Evolutionary conservation across 2,329 filamentous ascomycete species (phyloP), one percentile per base, ranked within the genome.

Genomic region (Penicillium vulpinum): DNA sequence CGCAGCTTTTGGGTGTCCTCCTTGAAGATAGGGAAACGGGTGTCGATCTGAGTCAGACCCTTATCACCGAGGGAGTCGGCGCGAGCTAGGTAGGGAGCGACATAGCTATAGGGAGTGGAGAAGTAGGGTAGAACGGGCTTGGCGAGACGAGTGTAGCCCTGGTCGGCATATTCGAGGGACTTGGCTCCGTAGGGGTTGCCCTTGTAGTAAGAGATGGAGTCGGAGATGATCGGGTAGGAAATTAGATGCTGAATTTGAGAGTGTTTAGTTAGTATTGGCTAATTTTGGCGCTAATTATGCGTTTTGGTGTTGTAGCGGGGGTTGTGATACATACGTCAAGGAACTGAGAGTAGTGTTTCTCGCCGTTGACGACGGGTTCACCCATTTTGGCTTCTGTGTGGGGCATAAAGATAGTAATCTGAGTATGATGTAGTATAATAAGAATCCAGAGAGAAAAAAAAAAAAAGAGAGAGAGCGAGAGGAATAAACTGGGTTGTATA

Each of bases 61-160:
- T 85, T 81, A 75, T 91, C 87, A 63, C 88, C 89, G 51, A 96
- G 77, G 57, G 84, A 78, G 73, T 97, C 94, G 70, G 87, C 92
- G 75, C 88, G 91, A 73, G 85, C 81, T 63, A 96, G 84, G 77
- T 97, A 97, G 0, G 93, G 92, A 51, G 87, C 87, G 62, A 96
- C 84, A 73, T 90, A 94, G 70, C 85, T 82, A 79, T 91, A 93
- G 35, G 92, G 92, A 67, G 84, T 89, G 67, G 86, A 77, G 67
- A 97, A 80, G 77, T 91, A 91, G 28, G 90, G 89, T 54, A 93
- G 78, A 62, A 96, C 78, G 21, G 92, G 91, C 65, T 87, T 88
- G 72, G 88, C 88, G 69, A 96, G 83, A 62, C 84, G 86, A 71
- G 86, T 80, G 81, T 92, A 96, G 68, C 88, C 87, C 59, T 86